Conservation (phyloP, 176 grass and related monocot genomes). For the Ensete ventricosum region DNA sequence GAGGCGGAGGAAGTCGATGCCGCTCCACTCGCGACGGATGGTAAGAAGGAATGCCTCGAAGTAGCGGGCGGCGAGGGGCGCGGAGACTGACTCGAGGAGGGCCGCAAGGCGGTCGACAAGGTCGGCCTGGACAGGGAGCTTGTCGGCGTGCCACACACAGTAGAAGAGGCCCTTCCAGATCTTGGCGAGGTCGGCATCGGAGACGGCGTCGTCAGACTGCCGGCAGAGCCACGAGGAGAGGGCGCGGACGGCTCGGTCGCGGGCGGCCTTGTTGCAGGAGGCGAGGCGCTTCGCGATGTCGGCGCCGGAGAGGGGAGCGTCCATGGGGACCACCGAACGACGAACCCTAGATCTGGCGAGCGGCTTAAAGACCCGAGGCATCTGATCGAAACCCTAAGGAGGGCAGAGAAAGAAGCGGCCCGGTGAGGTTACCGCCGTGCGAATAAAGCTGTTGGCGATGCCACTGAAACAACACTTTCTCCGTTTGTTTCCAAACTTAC, state of each 20-base stretch:
- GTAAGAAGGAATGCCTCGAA: constrained; percentile 57
- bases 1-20: constrained; percentile 82
- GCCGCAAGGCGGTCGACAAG: constrained; percentile 57
- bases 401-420: too few species aligned
- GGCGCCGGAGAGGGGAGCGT: constrained; percentile 25
- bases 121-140: constrained; percentile 47
- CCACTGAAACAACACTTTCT: too few species aligned
- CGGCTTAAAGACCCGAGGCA: neutral
- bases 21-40: constrained; percentile 68
- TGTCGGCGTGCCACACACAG: constrained; percentile 95
- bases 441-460: neutral
- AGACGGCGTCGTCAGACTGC: constrained; percentile 20
- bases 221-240: constrained; percentile 41
- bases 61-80: constrained; percentile 38
- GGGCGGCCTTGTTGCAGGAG: constrained; percentile 35
- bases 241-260: constrained; percentile 45
- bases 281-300: constrained; percentile 65
- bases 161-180: constrained; percentile 99
- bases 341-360: neutral
- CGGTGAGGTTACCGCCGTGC: neutral
- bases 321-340: neutral
- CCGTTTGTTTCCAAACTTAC: too few species aligned
- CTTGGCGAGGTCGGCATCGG: constrained; percentile 51
- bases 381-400: constrained; percentile 5
- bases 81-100: constrained; percentile 30